phyloP scores from a whole-genome alignment of 108 stramenopile species.

The Pseudonitzschia pungens region DNA sequence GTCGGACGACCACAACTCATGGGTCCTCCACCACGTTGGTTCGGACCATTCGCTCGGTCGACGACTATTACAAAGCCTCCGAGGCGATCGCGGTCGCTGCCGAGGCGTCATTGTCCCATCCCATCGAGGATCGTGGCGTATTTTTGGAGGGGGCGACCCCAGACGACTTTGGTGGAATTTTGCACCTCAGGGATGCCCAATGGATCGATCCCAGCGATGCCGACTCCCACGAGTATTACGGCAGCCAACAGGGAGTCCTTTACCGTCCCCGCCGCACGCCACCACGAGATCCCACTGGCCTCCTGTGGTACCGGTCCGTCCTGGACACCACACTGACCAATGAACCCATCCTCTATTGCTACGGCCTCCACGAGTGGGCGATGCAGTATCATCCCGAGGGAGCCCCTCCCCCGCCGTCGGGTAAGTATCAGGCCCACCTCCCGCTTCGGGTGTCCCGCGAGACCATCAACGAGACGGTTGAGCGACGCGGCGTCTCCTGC shows the following conservation, averaged over 20 bases:
- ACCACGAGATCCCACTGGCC: background rate
- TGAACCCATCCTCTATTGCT: slow-evolving; percentile 86
- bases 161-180: slow-evolving; percentile 50
- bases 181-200: slow-evolving; percentile 56
- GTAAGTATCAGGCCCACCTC: slow-evolving; percentile 76
- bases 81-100: background rate
- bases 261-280: background rate
- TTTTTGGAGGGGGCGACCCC: slow-evolving; percentile 67
- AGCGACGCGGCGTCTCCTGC: slow-evolving; percentile 80
- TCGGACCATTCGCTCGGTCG: background rate
- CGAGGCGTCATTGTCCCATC: no score
- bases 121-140: slow-evolving; percentile 29
- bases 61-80: background rate
- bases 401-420: slow-evolving; percentile 45
- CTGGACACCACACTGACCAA: slow-evolving; percentile 53
- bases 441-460: slow-evolving; percentile 74
- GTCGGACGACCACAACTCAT: no score
- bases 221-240: background rate
- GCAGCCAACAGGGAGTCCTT: background rate
- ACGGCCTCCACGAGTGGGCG: slow-evolving; percentile 97
- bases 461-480: slow-evolving; percentile 80
- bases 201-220: slow-evolving; percentile 18
- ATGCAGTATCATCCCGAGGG: slow-evolving; percentile 89
- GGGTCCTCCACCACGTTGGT: no score
- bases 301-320: slow-evolving; percentile 72